Base-by-base conservation (phyloP, 257 asterid genomes). In the Thymus mandschuricus region DNA sequence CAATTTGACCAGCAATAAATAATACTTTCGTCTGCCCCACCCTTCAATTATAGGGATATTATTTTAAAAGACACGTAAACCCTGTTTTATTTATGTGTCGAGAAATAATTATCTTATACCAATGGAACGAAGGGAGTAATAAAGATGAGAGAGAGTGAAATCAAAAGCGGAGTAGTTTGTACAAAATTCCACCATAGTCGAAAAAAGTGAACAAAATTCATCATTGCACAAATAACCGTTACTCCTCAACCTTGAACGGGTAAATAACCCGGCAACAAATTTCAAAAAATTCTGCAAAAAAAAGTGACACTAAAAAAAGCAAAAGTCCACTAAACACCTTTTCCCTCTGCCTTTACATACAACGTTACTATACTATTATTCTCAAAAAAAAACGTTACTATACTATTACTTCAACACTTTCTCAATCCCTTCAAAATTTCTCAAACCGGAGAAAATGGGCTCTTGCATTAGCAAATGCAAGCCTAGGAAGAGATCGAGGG, bases 401-500 rank as follows among this genome's bases (percentile, higher is more conserved):
- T 21, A 21, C 21, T 21, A 21, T 21, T 21, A 21, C 21, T 21
- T 21, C 21, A 21, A 21, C 1, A 57, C 68, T 60, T 58, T 59
- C 12, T 44, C 72, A 60, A 58, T 15, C 27, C 49, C 58, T 68
- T 45, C 81, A 75, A 70, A 8, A 40, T 13, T 56, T 78, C 66
- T 67, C 54, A 44, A 8, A 43, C 6, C 8, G 6, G n/a, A 28
- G 61, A 74, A 58, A 74, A 90, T 90, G 97, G 97, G 97, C 28
- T 81, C 92, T 81, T 91, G 97, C 92, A 81, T 91, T 65, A 88
- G 97, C 82, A 88, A 90, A 81, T 86, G 93, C 83, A 86, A 34
- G 31, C 77, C 90, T 6, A 87, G 84, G 78, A 88, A 79, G 71
- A 68, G 78, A 60, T 28, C 50, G 72, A 81, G 73, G 66, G 69